Conservation (phyloP, 768 basidiomycete genomes). For the Gloeophyllum trabeum region DNA sequence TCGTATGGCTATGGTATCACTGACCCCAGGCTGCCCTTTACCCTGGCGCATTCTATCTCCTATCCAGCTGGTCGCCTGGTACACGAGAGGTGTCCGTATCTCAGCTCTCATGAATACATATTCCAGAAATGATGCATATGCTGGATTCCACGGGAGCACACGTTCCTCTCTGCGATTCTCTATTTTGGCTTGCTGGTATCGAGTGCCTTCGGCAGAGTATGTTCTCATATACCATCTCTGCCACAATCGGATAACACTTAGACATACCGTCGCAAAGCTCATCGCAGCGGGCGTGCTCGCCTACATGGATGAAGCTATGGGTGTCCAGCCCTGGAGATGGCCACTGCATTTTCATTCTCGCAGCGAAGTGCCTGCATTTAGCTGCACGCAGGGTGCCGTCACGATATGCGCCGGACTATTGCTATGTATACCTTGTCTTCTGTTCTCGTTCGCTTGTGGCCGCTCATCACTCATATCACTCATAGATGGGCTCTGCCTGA, state of each 20-base stretch:
- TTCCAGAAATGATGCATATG: not conserved
- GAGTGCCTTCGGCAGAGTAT: too few species aligned
- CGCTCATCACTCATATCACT: constrained; percentile 1
- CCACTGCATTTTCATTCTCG: constrained; percentile 9
- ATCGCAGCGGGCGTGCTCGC: constrained; percentile 69
- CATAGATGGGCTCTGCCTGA: constrained; percentile 47
- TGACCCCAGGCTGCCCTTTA: constrained; percentile 68
- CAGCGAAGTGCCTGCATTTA: not conserved
- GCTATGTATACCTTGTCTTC: too few species aligned
- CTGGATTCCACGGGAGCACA: constrained; percentile 35
- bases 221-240: constrained; percentile 13
- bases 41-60: constrained; percentile 52
- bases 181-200: constrained; percentile 50
- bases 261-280: constrained; percentile 25
- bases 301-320: constrained; percentile 57
- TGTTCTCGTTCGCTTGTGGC: not conserved
- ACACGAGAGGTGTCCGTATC: constrained; percentile 15
- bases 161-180: constrained; percentile 49
- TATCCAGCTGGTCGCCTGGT: constrained; percentile 42
- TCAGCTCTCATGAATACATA: not conserved
- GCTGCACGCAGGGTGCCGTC: too few species aligned
- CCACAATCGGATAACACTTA: not conserved
- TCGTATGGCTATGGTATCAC: not conserved
- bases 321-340: constrained; percentile 66
- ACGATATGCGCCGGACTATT: too few species aligned